Evolutionary conservation across 345 rosid genomes (phyloP), one percentile per base, ranked within the genome.

Genomic region (Erucastrum elatum): DNA sequence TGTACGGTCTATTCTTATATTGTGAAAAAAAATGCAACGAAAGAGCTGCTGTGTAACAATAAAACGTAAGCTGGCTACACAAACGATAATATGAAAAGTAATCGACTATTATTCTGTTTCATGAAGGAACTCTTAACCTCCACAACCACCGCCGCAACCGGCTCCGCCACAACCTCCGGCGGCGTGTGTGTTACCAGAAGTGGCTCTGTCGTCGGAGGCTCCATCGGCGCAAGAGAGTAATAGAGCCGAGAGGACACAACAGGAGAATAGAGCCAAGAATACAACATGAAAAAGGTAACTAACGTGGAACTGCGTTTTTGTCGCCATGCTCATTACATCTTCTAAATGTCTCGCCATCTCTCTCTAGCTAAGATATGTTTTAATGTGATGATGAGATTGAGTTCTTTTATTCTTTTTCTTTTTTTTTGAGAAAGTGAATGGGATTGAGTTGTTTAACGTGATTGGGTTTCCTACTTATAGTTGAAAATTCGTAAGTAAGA

Each of bases 191-290:
- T 82, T 80, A 1, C 51, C 74, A 0, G 79, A 74, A 53, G 74
- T 58, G 17, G 75, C 13, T 55, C 63, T 82, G 41, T 68, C 60
- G 26, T 80, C 65, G 25, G 92, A 78, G 4, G 53, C 82, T 25
- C 92, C 94, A 5, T 86, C 84, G 25, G 89, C 86, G 64, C 92
- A 89, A 16, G 85, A 81, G 55, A 89, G 86, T 70, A 91, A 55
- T 13, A 85, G 69, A 81, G 84, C 87, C 12, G 85, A 87, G 37
- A 53, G 60, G 60, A 53, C 60, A 53, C 60, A 86, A 62, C 86
- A 76, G 70, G 83, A 80, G 7, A 89, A 44, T 65, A 87, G 64
- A 78, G 66, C 90, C 10, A 80, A 76, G 82, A 82, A 85, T 13
- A 87, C 46, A 64, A 86, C 53, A 30, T 74, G 74, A 56, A 74